Evolutionary conservation across 495 filamentous ascomycete species (phyloP), one percentile per base, ranked within the genome.

Genomic region (Eremomyces bilateralis): DNA sequence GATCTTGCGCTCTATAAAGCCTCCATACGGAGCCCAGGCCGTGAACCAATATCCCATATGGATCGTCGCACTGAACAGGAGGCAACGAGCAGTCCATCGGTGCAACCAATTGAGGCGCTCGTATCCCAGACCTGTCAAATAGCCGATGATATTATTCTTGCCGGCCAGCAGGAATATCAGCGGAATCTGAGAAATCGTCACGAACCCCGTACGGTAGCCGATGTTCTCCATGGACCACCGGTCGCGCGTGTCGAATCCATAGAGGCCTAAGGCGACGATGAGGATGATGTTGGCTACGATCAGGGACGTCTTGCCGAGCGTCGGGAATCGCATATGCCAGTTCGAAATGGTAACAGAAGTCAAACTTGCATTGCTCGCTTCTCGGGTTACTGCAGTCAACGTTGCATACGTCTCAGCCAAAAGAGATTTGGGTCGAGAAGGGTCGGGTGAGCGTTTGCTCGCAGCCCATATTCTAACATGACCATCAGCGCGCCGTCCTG

Each of bases 61-160:
- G 4, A 85, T 63, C 1, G 76, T 74, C 0, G 67, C 67, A 0
- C 75, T 81, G 13, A 85, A 51, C 35, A 82, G 71, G 45, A 88
- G 60, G 22, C 68, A 77, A 13, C 81, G 67, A 1, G 75, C 65
- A 10, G 71, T 65, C 78, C 81, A 85, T 37, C 80, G 63, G 47
- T 91, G 81, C 34, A 82, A 62, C 80, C 79, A 84, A 45, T 84
- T 85, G 32, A 91, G 50, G 12, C 73, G 60, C 53, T 81, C 75
- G 39, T 88, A 71, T 36, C 71, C 72, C 21, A 63, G 66, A 3
- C 78, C 81, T 4, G 63, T 61, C 12, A 84, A 51, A 18, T 63
- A 55, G 2, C 76, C 76, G 24, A 84, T 61, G 36, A 85, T 56
- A 47, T 75, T 88, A 46, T 68, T 64, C 59, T 80, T 79, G n/a